A percentile compares a stretch with the other conserved stretches of the same genome.
These are phyloP conservation scores for Xylaria sp. DNA, from an alignment of 2,329 filamentous ascomycete genomes.

Conservation along the genomic window DNA sequence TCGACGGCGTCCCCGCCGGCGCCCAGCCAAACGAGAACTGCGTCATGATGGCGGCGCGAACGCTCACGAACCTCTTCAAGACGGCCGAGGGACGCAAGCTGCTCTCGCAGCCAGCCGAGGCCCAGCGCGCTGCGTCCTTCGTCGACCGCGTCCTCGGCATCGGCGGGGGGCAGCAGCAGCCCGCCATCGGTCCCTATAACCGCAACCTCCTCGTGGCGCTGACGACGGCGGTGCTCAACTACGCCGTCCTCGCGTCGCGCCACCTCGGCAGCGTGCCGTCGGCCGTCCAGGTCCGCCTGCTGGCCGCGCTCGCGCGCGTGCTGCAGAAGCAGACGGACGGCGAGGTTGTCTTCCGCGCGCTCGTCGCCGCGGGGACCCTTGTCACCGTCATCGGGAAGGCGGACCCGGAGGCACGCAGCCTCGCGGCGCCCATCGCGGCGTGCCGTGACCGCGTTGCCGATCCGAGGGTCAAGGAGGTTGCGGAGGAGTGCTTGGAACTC, in stretches of 20 bases:
- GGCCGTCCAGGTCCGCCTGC: slow-evolving; percentile 52
- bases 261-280: slow-evolving; percentile 36
- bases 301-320: slow-evolving; percentile 65
- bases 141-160: slow-evolving; percentile 64
- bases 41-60: slow-evolving; percentile 82
- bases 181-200: slow-evolving; percentile 59
- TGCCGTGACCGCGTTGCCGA: slow-evolving; percentile 51
- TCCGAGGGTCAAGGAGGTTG: slow-evolving; percentile 50
- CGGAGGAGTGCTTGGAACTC: slow-evolving; percentile 49
- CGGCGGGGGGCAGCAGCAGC: slow-evolving; percentile 49
- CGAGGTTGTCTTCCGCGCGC: slow-evolving; percentile 79
- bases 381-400: slow-evolving; percentile 58
- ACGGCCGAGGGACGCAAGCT: slow-evolving; percentile 71
- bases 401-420: slow-evolving; percentile 45
- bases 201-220: slow-evolving; percentile 82
- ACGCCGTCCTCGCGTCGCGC: slow-evolving; percentile 69
- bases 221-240: slow-evolving; percentile 83
- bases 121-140: slow-evolving; percentile 62
- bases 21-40: slow-evolving; percentile 72
- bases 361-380: slow-evolving; percentile 83
- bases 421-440: slow-evolving; percentile 47
- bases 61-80: slow-evolving; percentile 81
- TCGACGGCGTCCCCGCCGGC: slow-evolving; percentile 56
- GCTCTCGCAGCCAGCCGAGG: slow-evolving; percentile 57
- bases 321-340: slow-evolving; percentile 70